Conservation (phyloP, 805 yeast genomes). For the Cyberlindnera subsufficiens region DNA sequence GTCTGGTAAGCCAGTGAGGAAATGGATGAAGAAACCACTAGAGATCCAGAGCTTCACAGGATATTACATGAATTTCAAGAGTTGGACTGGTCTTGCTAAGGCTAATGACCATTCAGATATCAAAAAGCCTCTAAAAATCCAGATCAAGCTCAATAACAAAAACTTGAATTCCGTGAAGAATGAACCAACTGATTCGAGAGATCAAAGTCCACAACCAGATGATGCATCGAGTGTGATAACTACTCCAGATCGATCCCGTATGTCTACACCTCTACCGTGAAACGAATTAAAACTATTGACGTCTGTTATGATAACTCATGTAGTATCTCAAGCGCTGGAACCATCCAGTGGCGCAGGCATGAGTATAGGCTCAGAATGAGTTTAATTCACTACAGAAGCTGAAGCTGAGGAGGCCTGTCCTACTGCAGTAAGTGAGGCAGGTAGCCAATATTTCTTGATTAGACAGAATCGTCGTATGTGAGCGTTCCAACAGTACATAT, state of each 20-base stretch:
- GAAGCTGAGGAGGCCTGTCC: slow-evolving; percentile 1
- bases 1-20: slow-evolving; percentile 36
- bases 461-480: background rate
- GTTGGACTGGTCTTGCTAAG: slow-evolving; percentile 33
- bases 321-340: background rate
- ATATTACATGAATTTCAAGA: slow-evolving; percentile 26
- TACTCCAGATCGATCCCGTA: slow-evolving; percentile 19
- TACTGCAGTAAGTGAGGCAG: no score
- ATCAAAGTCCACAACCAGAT: slow-evolving; percentile 18
- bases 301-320: background rate
- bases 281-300: background rate
- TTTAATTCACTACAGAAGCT: background rate
- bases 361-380: no score
- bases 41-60: slow-evolving; percentile 41
- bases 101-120: background rate
- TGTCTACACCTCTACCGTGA: slow-evolving; percentile 9
- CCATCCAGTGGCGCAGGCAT: no score
- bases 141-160: slow-evolving; percentile 19
- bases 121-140: slow-evolving; percentile 12
- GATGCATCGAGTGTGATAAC: slow-evolving; percentile 16
- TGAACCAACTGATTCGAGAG: slow-evolving; percentile 13
- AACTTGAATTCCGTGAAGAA: slow-evolving; percentile 1
- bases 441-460: no score
- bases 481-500: slow-evolving; percentile 82
- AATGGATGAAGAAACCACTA: slow-evolving; percentile 37